Percentiles rank a stretch among this genome's conserved stretches.
phyloP scores from a whole-genome alignment of 306 rosid genomes.

The Alnus rubra region DNA sequence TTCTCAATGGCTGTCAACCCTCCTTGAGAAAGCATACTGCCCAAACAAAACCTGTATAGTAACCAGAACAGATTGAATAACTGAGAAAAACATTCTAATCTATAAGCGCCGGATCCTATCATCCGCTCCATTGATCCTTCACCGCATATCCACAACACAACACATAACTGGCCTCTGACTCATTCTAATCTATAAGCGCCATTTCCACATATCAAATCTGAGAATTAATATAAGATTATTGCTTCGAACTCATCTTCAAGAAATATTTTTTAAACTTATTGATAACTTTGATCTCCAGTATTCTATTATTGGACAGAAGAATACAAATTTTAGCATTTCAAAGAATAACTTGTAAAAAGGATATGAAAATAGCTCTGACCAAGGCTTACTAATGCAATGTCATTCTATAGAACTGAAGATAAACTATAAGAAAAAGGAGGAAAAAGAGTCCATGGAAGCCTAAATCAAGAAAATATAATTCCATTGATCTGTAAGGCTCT shows the following conservation, averaged over 20 bases:
- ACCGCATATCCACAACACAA: neutral
- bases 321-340: neutral
- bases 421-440: neutral
- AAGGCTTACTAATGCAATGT: neutral
- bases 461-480: neutral
- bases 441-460: neutral
- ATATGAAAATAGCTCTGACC: neutral
- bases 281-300: neutral
- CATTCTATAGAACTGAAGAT: neutral
- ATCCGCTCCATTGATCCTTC: neutral
- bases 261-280: neutral
- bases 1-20: neutral
- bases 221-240: neutral
- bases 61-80: neutral
- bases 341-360: neutral
- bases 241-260: neutral
- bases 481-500: conserved; percentile 17
- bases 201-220: neutral
- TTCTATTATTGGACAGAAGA: neutral
- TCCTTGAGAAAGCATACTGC: neutral
- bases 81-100: neutral
- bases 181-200: neutral
- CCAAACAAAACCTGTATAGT: neutral
- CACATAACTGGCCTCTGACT: neutral
- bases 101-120: too few relatives aligned